A percentile compares a stretch with the other conserved stretches of the same genome.
Evolutionary conservation across 2,329 filamentous ascomycete species (phyloP).

Genomic region (Coleophoma crateriformis): DNA sequence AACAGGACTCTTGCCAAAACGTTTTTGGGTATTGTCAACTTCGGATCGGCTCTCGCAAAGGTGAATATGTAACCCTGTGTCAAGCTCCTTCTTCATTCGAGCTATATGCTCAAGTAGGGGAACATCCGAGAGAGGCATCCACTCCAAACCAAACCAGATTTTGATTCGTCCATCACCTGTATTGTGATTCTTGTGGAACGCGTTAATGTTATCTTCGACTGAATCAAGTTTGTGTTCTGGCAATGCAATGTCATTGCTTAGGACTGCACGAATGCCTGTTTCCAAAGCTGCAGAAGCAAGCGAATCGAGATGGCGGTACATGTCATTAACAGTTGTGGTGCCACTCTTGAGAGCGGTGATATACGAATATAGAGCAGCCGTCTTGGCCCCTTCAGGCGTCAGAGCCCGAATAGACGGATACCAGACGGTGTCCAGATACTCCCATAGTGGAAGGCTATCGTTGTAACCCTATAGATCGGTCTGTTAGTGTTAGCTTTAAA

Average conservation of each 20-base stretch:
- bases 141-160: slow-evolving; percentile 18
- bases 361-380: slow-evolving; percentile 15
- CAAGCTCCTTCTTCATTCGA: slow-evolving; percentile 10
- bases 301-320: slow-evolving; percentile 16
- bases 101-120: slow-evolving; percentile 11
- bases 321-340: slow-evolving; percentile 19
- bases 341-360: slow-evolving; percentile 15
- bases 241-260: slow-evolving; percentile 16
- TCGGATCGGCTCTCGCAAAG: slow-evolving; percentile 16
- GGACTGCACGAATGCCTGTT: slow-evolving; percentile 15
- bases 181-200: slow-evolving; percentile 10
- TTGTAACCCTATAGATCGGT: slow-evolving; percentile 9
- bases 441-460: slow-evolving; percentile 17
- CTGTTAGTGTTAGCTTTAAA: neutral
- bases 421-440: slow-evolving; percentile 19
- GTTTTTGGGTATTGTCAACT: slow-evolving; percentile 8
- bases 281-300: slow-evolving; percentile 14
- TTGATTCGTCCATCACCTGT: slow-evolving; percentile 11
- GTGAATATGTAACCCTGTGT: slow-evolving; percentile 16
- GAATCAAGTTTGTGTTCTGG: slow-evolving; percentile 16
- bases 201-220: slow-evolving; percentile 14
- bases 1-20: slow-evolving; percentile 14
- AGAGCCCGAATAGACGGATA: slow-evolving; percentile 18
- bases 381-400: slow-evolving; percentile 5
- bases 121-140: slow-evolving; percentile 14